A percentile compares a stretch with the other conserved stretches of the same genome.
Evolutionary conservation across 805 yeast species (phyloP).

Genomic region (Yarrowia yakushimensis): DNA sequence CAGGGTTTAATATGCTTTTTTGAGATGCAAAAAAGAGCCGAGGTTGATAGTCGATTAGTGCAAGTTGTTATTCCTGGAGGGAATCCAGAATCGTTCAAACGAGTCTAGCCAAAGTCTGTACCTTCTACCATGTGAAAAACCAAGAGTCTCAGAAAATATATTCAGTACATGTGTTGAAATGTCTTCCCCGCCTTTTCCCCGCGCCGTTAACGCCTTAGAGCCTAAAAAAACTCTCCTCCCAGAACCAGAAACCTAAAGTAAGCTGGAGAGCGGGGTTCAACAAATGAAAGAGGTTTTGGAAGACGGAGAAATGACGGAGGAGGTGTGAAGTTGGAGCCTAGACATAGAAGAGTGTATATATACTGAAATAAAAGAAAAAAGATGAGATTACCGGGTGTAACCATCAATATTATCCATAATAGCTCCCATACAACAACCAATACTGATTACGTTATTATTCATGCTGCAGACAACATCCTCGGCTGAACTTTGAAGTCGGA

Average conservation of each 20-base stretch:
- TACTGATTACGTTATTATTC: constrained; percentile 15
- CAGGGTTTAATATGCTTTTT: too few relatives aligned
- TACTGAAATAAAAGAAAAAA: background rate
- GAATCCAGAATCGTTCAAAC: too few relatives aligned
- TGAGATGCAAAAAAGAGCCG: too few relatives aligned
- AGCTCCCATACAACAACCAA: background rate
- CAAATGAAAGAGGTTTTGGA: background rate
- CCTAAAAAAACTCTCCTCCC: constrained; percentile 12
- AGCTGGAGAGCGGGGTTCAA: background rate
- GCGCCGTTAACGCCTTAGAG: constrained; percentile 17
- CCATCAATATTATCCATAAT: too few relatives aligned
- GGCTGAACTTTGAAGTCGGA: constrained; percentile 14
- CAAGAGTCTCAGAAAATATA: too few relatives aligned
- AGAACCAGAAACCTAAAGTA: background rate
- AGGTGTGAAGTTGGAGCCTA: too few relatives aligned
- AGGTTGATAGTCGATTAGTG: too few relatives aligned
- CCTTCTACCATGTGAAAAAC: too few relatives aligned
- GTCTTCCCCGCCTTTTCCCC: background rate
- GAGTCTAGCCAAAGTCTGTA: too few relatives aligned
- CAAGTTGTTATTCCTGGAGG: too few relatives aligned
- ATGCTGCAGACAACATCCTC: constrained; percentile 19
- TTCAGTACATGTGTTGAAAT: background rate
- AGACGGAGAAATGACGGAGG: background rate
- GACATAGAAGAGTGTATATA: background rate
- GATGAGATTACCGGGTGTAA: too few relatives aligned